Evolutionary conservation across 345 rosid species (phyloP), one percentile per base, ranked within the genome.

Genomic region (Cochlearia excelsa): DNA sequence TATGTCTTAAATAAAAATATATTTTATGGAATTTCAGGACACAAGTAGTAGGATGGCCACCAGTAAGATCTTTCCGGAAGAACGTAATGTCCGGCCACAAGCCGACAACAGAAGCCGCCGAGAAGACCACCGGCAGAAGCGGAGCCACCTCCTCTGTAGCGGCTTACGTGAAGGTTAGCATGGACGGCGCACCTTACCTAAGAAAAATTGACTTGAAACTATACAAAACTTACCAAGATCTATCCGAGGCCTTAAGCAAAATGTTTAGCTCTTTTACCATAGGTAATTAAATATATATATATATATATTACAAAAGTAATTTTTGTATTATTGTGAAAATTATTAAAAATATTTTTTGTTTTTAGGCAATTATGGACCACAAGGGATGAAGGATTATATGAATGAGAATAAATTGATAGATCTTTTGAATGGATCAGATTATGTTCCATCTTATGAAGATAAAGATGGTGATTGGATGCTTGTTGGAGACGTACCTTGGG

Each of bases 381-480:
- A 81, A 66, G 96, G 93, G 40, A 76, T 80, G 84, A 83, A 81
- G 60, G 85, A 88, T 80, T 85, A 81, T 66, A 80, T 80, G 87
- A 88, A 83, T 28, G 96, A 88, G 72, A 85, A 86, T 80, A 85
- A 80, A 70, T 63, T 88, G 78, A 77, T 85, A 9, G 86, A 83
- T 70, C 82, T 88, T 42, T 66, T 88, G 72, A 88, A 82, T 47
- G 84, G 90, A 37, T 83, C 96, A 44, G 93, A 88, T 23, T 88
- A 81, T 65, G 93, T 88, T 38, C 93, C 96, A 5, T 76, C 86
- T 34, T 88, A 83, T 52, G 88, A 88, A 73, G 96, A 88, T 73
- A 88, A 82, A 75, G 96, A 88, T 70, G 90, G 93, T 9, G 96
- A 88, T 54, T 88, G 96, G 93, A 88, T 88, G 96, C 90, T 88